Base-by-base conservation (phyloP, 2,329 filamentous ascomycete genomes). In the Fusarium musae region DNA sequence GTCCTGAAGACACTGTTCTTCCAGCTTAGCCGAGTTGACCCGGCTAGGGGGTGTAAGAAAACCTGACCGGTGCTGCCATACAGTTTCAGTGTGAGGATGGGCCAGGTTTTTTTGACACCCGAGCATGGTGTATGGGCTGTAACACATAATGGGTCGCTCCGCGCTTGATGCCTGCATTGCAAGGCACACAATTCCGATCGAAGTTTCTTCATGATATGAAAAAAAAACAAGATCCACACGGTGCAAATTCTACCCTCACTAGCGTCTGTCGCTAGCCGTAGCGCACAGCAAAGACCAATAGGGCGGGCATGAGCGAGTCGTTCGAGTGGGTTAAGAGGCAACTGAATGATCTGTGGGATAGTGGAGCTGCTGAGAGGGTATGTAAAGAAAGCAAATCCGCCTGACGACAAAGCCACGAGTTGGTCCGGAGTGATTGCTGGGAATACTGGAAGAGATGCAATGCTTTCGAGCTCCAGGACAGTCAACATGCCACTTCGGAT, bases 181-280 rank as follows among this genome's bases (percentile, higher is more conserved):
- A 71, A 81, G 79, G 79, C 79, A 80, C 12, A 49, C 68, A 40
- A 52, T 60, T 63, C 49, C 60, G 39, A 63, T 72, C 59, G 59
- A 70, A 63, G 59, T 70, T 67, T 69, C 63, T 56, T 70, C 50
- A 47, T 54, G 54, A 50, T 54, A 59, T 57, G 28, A 30, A 58
- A 23, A 56, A 56, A 23, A 32, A 12, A 6, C 3, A 28, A 32
- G 30, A 23, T 65, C 79, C 81, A 80, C 80, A 81, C 77, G 75
- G 80, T 82, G 80, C 75, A 67, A 82, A 80, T 77, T 46, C 81
- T 63, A 70, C 50, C 69, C 44, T 65, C 49, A 68, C 68, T 63
- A 70, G 77, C 74, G 66, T 65, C 68, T 70, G 70, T 71, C 67
- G 47, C 72, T 73, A 47, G 66, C 59, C 66, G 66, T 69, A 59